These are phyloP conservation scores for Heliamphora pulchella DNA, from an alignment of 179 eudicot species.

Conservation along the genomic window DNA sequence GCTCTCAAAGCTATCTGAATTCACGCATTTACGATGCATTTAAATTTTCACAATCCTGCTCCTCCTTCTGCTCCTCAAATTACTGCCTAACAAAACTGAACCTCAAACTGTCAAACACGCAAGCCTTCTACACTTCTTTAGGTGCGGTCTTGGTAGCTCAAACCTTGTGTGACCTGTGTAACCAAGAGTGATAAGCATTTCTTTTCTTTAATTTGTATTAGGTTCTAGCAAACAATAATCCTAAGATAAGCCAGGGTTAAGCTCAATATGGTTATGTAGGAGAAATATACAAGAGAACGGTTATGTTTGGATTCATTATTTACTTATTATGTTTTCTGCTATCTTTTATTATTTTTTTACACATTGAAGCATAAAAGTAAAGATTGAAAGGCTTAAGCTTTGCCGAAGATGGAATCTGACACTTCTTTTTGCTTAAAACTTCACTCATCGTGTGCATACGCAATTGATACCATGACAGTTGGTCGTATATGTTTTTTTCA, in stretches of 20 bases:
- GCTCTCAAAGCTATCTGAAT: no score
- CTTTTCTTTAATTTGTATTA: neutral
- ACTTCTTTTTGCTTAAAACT: neutral
- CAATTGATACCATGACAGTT: constrained; percentile 1
- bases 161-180: neutral
- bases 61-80: no score
- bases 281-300: neutral
- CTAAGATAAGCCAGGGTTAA: neutral
- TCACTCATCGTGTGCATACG: neutral
- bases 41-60: no score
- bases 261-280: neutral
- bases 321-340: neutral
- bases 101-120: no score
- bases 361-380: neutral
- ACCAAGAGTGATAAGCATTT: neutral
- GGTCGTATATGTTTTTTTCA: neutral
- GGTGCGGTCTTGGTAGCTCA: neutral
- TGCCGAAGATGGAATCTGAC: neutral
- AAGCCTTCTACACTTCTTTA: neutral
- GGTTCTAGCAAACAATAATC: neutral
- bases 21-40: no score
- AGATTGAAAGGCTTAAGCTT: neutral
- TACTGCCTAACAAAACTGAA: neutral
- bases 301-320: neutral
- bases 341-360: neutral